A percentile compares a stretch with the other conserved stretches of the same genome.
Evolutionary conservation across 202 grass and related monocot species (phyloP).

Genomic region (Zoysia matrella): DNA sequence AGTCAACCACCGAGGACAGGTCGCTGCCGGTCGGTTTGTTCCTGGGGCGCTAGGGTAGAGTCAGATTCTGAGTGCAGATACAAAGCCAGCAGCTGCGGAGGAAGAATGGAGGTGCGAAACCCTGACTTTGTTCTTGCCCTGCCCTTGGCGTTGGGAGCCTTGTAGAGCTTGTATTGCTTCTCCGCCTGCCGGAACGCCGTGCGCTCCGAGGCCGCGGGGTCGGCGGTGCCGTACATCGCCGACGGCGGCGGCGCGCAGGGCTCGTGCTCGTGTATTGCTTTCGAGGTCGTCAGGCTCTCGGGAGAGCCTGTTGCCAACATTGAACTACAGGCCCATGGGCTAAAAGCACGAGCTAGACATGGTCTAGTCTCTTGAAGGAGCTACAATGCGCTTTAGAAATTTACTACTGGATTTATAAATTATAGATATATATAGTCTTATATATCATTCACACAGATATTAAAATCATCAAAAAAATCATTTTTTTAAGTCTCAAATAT

Average conservation of each 20-base stretch:
- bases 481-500: too few relatives aligned
- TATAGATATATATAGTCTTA: too few relatives aligned
- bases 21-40: background rate
- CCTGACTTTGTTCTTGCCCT: conserved; percentile 39
- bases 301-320: too few relatives aligned
- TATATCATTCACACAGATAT: too few relatives aligned
- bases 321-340: too few relatives aligned
- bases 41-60: conserved; percentile 19
- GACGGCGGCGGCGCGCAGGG: background rate
- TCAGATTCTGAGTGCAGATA: conserved; percentile 1
- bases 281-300: too few relatives aligned
- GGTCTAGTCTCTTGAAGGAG: too few relatives aligned
- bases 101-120: background rate
- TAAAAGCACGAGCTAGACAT: too few relatives aligned
- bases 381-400: too few relatives aligned
- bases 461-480: too few relatives aligned
- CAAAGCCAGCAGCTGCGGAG: background rate
- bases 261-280: background rate
- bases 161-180: conserved; percentile 56
- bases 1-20: conserved; percentile 65
- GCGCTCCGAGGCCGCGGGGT: conserved; percentile 51
- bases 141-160: conserved; percentile 45
- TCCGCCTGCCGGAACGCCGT: conserved; percentile 76
- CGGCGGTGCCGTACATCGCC: conserved; percentile 61
- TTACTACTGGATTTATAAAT: too few relatives aligned